These are phyloP conservation scores for Beauveria sp. DNA, from an alignment of 2,329 filamentous ascomycete genomes.

Conservation along the genomic window DNA sequence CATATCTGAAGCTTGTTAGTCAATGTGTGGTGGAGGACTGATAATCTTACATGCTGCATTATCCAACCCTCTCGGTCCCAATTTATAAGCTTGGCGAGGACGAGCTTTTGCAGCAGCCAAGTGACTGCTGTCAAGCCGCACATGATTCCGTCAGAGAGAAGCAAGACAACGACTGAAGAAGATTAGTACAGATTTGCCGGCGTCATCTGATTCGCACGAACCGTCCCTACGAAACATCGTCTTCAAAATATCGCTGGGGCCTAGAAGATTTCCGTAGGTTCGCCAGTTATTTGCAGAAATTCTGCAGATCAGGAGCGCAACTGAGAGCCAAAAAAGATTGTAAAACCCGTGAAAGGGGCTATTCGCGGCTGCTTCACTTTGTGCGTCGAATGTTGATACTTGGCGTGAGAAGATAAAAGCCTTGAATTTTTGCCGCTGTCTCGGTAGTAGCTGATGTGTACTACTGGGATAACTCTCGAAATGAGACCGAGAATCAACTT, in stretches of 20 bases:
- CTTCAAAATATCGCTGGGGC: constrained; percentile 63
- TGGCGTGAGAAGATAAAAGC: constrained; percentile 62
- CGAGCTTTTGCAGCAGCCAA: constrained; percentile 55
- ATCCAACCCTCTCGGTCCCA: constrained; percentile 68
- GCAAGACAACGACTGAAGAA: constrained; percentile 40
- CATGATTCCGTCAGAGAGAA: constrained; percentile 62
- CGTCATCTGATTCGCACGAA: constrained; percentile 16
- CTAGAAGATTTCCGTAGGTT: constrained; percentile 60
- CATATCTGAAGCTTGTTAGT: constrained; percentile 43
- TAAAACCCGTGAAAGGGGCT: constrained; percentile 76
- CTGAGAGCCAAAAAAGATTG: constrained; percentile 68
- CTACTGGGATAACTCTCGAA: constrained; percentile 11
- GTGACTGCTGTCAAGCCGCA: constrained; percentile 58
- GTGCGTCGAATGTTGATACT: constrained; percentile 67
- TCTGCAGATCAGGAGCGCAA: constrained; percentile 58
- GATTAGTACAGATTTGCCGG: background rate
- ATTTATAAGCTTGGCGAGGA: constrained; percentile 50
- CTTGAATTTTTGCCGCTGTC: constrained; percentile 26
- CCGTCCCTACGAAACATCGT: constrained; percentile 53
- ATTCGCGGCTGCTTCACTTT: constrained; percentile 56
- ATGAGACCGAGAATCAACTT: constrained; percentile 18
- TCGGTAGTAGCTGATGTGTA: constrained; percentile 2
- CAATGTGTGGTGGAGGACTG: background rate
- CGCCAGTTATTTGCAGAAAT: constrained; percentile 63
- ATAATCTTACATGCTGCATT: constrained; percentile 52